These are phyloP conservation scores for Leishmania arabica DNA, from an alignment of 208 protist species.

Conservation along the genomic window DNA sequence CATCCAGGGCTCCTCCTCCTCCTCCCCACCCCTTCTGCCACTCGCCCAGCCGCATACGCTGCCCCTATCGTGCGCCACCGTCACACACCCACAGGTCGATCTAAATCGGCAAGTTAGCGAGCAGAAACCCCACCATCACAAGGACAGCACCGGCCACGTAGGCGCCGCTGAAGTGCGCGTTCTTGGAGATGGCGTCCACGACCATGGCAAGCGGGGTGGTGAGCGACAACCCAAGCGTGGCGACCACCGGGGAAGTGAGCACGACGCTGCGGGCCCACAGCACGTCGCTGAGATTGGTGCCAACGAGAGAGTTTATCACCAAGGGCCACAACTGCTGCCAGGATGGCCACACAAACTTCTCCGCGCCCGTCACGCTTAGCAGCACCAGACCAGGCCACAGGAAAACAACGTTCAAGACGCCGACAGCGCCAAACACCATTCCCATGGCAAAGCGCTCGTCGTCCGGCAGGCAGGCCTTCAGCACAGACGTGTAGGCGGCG, in stretches of 20 bases:
- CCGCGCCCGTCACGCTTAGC: constrained; percentile 51
- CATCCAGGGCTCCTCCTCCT: not conserved
- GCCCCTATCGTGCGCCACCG: not conserved
- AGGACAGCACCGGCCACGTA: constrained; percentile 80
- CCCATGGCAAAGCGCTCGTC: constrained; percentile 85
- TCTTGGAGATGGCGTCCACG: constrained; percentile 64
- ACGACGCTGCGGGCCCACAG: constrained; percentile 91
- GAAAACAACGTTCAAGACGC: constrained; percentile 69
- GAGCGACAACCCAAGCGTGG: constrained; percentile 88
- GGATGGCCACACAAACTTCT: constrained; percentile 72
- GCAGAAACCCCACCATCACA: constrained; percentile 77
- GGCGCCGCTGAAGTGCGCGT: constrained; percentile 40
- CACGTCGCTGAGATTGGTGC: constrained; percentile 92
- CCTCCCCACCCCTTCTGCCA: not conserved
- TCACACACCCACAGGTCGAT: constrained; percentile 16
- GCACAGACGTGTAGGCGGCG: constrained; percentile 84
- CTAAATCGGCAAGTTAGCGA: constrained; percentile 64
- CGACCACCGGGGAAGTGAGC: constrained; percentile 88
- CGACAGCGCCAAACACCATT: constrained; percentile 90
- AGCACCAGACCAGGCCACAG: constrained; percentile 81
- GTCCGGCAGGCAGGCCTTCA: constrained; percentile 82
- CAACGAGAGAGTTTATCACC: constrained; percentile 81
- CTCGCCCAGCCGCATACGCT: not conserved
- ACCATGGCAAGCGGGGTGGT: constrained; percentile 92
- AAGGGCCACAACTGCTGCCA: constrained; percentile 70